A percentile compares a stretch with the other conserved stretches of the same genome.
Conservation (phyloP, 257 asterid species). For the Nicotiana knightiana region DNA sequence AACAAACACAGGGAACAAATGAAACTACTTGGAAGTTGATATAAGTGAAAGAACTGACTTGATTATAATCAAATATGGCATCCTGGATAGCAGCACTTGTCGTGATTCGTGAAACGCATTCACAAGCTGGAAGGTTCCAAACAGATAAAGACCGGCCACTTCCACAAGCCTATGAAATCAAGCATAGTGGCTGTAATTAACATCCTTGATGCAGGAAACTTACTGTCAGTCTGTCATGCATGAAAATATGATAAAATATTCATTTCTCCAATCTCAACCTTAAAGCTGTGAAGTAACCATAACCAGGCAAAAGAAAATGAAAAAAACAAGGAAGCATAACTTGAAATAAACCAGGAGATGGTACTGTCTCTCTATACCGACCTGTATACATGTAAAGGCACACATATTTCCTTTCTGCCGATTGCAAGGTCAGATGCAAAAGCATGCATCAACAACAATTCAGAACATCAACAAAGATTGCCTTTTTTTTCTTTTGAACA, state of each 20-base stretch:
- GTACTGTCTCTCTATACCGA: not conserved
- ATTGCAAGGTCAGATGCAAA: constrained; percentile 5
- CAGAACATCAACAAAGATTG: not conserved
- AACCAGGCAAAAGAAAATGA: not conserved
- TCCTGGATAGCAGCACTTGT: constrained; percentile 63
- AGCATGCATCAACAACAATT: not conserved
- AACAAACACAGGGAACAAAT: constrained; percentile 8
- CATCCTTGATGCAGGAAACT: not conserved
- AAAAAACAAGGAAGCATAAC: not conserved
- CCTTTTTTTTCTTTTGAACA: too few species aligned
- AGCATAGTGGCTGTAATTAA: not conserved
- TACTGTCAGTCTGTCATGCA: not conserved
- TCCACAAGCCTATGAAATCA: constrained; percentile 66
- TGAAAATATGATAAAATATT: not conserved
- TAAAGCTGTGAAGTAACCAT: not conserved
- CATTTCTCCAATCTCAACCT: not conserved
- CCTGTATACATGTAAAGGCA: not conserved
- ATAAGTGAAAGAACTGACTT: constrained; percentile 44
- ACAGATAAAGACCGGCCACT: constrained; percentile 78
- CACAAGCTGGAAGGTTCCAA: constrained; percentile 87
- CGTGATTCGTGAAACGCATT: constrained; percentile 52
- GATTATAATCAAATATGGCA: constrained; percentile 65
- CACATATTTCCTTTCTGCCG: not conserved
- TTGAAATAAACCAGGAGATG: constrained; percentile 5
- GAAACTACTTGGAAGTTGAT: not conserved